Evolutionary conservation across 345 rosid genomes (phyloP).

Genomic region (thale cress (Arabidopsis thaliana)): DNA sequence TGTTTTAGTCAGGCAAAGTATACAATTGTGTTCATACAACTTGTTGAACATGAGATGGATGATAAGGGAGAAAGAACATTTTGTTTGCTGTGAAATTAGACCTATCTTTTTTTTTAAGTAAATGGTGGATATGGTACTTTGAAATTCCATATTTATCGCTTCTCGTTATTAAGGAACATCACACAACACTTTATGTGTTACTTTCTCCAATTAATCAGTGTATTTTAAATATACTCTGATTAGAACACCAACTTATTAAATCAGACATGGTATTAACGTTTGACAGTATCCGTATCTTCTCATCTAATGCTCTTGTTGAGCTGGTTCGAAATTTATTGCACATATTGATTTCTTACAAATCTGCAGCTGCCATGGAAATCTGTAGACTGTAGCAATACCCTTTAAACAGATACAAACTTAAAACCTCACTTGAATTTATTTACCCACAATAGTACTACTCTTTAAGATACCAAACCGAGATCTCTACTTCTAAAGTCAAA

Average conservation of each 20-base stretch:
- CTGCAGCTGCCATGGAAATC: slow-evolving; percentile 17
- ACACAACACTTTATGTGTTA: not conserved
- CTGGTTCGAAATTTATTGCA: slow-evolving; percentile 15
- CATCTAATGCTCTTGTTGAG: slow-evolving; percentile 19
- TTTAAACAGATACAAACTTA: not conserved
- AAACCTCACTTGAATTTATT: not conserved
- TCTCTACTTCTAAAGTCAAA: slow-evolving; percentile 12
- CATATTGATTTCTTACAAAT: slow-evolving; percentile 8
- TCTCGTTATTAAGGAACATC: slow-evolving; percentile 9
- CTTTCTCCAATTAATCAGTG: not conserved
- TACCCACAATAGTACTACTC: not conserved
- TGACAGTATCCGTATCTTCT: slow-evolving; percentile 15
- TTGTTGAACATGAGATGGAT: not conserved
- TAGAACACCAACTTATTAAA: slow-evolving; percentile 5
- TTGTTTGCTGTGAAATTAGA: slow-evolving; percentile 4
- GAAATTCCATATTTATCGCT: not conserved
- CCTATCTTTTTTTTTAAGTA: not conserved
- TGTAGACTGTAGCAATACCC: not conserved
- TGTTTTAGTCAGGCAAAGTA: not conserved
- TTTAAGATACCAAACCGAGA: slow-evolving; percentile 9
- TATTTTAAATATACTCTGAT: not conserved
- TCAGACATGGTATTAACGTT: not conserved
- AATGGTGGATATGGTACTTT: not conserved
- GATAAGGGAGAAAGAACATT: not conserved
- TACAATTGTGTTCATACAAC: not conserved